These are phyloP conservation scores for Macrotyloma uniflorum DNA, from an alignment of 306 rosid species.

Conservation along the genomic window DNA sequence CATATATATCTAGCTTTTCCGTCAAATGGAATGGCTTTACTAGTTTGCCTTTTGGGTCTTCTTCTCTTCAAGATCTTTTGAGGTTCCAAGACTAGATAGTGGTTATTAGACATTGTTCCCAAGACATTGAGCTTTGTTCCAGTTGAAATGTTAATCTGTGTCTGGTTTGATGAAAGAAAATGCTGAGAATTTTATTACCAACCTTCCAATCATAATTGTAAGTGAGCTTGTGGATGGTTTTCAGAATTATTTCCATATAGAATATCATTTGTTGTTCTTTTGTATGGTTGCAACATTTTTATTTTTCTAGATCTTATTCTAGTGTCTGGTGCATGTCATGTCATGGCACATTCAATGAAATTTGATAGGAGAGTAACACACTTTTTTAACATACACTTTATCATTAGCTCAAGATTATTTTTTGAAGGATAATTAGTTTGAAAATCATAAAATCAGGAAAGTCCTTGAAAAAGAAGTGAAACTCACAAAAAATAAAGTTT, in stretches of 20 bases:
- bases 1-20: slow-evolving; percentile 45
- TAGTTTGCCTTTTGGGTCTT: slow-evolving; percentile 28
- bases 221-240: background rate
- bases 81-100: slow-evolving; percentile 41
- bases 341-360: slow-evolving; percentile 26
- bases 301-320: background rate
- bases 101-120: slow-evolving; percentile 34
- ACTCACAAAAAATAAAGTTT: no score
- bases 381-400: no score
- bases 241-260: slow-evolving; percentile 24
- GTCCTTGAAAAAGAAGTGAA: no score
- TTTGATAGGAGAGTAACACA: background rate
- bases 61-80: slow-evolving; percentile 26
- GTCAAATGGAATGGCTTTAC: slow-evolving; percentile 38
- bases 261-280: slow-evolving; percentile 24
- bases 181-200: slow-evolving; percentile 18
- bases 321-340: slow-evolving; percentile 40
- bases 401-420: no score
- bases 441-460: background rate
- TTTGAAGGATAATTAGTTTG: no score
- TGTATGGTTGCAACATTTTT: slow-evolving; percentile 36
- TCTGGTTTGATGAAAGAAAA: slow-evolving; percentile 3
- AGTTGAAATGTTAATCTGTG: slow-evolving; percentile 28
- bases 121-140: slow-evolving; percentile 28
- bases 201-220: background rate